These are phyloP conservation scores for Barnettozyma siamensis DNA, from an alignment of 805 yeast genomes.

Conservation along the genomic window DNA sequence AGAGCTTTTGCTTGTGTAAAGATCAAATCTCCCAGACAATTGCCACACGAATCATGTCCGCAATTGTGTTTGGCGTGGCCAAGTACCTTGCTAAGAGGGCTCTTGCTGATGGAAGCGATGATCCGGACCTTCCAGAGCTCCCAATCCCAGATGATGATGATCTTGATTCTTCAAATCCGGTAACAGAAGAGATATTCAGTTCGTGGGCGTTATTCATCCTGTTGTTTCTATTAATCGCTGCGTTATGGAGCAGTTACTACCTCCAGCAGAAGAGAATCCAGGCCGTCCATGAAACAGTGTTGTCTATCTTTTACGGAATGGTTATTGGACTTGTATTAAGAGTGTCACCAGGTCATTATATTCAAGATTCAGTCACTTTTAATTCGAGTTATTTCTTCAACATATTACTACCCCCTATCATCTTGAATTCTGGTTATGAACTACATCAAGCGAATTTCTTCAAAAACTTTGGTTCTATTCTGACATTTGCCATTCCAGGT, in stretches of 20 bases:
- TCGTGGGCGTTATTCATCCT: slow-evolving; percentile 96
- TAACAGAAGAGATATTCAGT: slow-evolving; percentile 90
- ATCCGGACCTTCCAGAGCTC: slow-evolving; percentile 29
- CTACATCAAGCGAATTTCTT: slow-evolving; percentile 94
- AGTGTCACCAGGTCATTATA: slow-evolving; percentile 91
- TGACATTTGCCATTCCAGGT: slow-evolving; percentile 95
- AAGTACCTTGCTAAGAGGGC: slow-evolving; percentile 24
- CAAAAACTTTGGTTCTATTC: slow-evolving; percentile 81
- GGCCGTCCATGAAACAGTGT: slow-evolving; percentile 95
- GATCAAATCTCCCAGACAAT: no score
- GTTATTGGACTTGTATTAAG: slow-evolving; percentile 88
- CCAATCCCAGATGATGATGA: slow-evolving; percentile 43
- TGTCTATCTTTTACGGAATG: slow-evolving; percentile 96
- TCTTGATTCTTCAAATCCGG: slow-evolving; percentile 67
- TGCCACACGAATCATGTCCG: slow-evolving; percentile 21
- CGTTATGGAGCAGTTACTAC: slow-evolving; percentile 93
- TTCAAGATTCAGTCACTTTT: slow-evolving; percentile 94
- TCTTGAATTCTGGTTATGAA: slow-evolving; percentile 93
- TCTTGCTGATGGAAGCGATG: slow-evolving; percentile 17
- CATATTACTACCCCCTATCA: slow-evolving; percentile 90
- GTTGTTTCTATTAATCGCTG: slow-evolving; percentile 71
- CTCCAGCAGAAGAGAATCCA: slow-evolving; percentile 86
- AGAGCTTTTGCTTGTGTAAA: no score
- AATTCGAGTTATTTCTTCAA: slow-evolving; percentile 93
- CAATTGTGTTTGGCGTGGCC: slow-evolving; percentile 18